Percentiles rank a stretch among this genome's conserved stretches.
Conservation (phyloP, 2,329 filamentous ascomycete species). For the Septoria petroselini region DNA sequence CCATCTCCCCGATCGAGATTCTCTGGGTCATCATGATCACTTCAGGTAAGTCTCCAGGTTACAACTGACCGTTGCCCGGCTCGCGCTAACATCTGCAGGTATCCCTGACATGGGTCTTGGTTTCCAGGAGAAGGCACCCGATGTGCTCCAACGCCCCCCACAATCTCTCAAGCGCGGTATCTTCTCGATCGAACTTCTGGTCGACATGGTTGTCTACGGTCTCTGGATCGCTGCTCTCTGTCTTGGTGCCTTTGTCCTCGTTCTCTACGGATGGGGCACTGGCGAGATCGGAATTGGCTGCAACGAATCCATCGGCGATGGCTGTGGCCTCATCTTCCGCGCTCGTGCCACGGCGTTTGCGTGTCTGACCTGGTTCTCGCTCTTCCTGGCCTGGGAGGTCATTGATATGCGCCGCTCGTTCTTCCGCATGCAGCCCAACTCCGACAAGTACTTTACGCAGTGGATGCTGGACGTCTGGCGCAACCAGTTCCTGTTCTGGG, state of each 20-base stretch:
- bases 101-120: conserved; percentile 86
- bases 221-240: conserved; percentile 68
- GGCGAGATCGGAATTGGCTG: conserved; percentile 54
- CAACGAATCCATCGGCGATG: conserved; percentile 55
- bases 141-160: conserved; percentile 77
- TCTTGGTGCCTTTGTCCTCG: conserved; percentile 60
- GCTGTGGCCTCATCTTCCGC: conserved; percentile 64
- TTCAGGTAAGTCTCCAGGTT: conserved; percentile 52
- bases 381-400: conserved; percentile 78
- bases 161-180: conserved; percentile 66
- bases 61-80: neutral
- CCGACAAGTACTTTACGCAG: conserved; percentile 60
- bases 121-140: conserved; percentile 69
- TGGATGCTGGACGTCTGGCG: conserved; percentile 67
- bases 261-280: conserved; percentile 60
- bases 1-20: conserved; percentile 79
- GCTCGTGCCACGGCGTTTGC: conserved; percentile 72
- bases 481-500: conserved; percentile 62
- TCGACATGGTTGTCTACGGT: conserved; percentile 78
- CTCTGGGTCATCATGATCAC: conserved; percentile 93
- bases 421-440: conserved; percentile 68
- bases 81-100: conserved; percentile 3
- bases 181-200: conserved; percentile 72
- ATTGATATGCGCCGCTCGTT: conserved; percentile 68
- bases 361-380: conserved; percentile 70